phyloP scores from a whole-genome alignment of 164 flowering plant species.

The Kingdonia uniflora region DNA sequence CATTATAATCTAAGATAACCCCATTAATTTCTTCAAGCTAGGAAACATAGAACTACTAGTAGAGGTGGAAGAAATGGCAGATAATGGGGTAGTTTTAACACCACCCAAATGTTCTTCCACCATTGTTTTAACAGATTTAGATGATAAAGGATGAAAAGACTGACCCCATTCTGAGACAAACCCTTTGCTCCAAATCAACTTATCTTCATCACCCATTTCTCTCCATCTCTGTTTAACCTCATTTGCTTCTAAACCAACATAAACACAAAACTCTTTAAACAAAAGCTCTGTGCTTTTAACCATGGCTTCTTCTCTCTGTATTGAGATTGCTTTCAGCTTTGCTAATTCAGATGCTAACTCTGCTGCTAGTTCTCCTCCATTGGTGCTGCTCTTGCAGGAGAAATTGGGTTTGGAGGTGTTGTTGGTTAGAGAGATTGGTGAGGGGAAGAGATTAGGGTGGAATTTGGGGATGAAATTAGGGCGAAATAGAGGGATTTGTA shows the following conservation, averaged over 20 bases:
- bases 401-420: constrained; percentile 7
- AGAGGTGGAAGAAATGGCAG: constrained; percentile 6
- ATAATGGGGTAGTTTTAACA: constrained; percentile 5
- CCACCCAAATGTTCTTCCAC: constrained; percentile 50
- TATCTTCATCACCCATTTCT: constrained; percentile 48
- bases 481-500: background rate
- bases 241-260: constrained; percentile 25
- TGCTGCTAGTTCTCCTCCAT: constrained; percentile 34
- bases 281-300: constrained; percentile 52
- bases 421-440: background rate
- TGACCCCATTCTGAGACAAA: constrained; percentile 65
- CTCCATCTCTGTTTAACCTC: constrained; percentile 48
- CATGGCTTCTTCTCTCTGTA: constrained; percentile 53
- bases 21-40: constrained; percentile 10
- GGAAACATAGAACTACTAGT: constrained; percentile 7
- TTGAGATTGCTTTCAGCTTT: constrained; percentile 25
- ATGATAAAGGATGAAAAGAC: constrained; percentile 68
- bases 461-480: background rate
- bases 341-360: constrained; percentile 31
- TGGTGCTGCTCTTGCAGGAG: constrained; percentile 21
- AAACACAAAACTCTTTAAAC: constrained; percentile 41
- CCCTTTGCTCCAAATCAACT: constrained; percentile 34
- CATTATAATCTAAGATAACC: constrained; percentile 3
- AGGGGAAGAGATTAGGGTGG: background rate
- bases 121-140: constrained; percentile 55